Evolutionary conservation across 495 filamentous ascomycete genomes (phyloP).

Genomic region (Penicillium paradoxum): DNA sequence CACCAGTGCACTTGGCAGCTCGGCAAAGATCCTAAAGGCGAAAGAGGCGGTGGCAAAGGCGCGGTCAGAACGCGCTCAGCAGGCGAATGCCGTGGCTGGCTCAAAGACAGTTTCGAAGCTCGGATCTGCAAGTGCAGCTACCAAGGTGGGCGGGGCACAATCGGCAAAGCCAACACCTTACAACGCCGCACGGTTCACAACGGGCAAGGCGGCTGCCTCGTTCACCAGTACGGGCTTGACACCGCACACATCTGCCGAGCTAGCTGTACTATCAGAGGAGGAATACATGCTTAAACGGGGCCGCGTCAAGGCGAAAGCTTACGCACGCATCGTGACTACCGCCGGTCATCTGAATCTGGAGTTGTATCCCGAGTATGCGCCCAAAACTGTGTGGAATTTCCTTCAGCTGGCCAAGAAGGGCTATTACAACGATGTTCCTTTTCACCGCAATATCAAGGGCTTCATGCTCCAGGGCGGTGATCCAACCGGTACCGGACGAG

Average conservation of each 20-base stretch:
- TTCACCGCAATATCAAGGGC: slow-evolving; percentile 87
- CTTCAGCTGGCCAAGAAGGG: slow-evolving; percentile 80
- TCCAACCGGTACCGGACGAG: slow-evolving; percentile 65
- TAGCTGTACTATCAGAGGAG: slow-evolving; percentile 83
- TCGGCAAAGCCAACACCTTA: slow-evolving; percentile 53
- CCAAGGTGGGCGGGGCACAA: slow-evolving; percentile 25
- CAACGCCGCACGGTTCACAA: slow-evolving; percentile 87
- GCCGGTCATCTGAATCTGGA: slow-evolving; percentile 82
- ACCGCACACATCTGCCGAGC: slow-evolving; percentile 78
- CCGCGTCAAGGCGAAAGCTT: slow-evolving; percentile 82
- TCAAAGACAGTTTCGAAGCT: slow-evolving; percentile 41
- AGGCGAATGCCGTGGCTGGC: slow-evolving; percentile 18
- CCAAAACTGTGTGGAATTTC: slow-evolving; percentile 96
- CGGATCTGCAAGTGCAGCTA: slow-evolving; percentile 9
- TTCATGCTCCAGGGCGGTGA: slow-evolving; percentile 98
- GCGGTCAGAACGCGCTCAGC: slow-evolving; percentile 52
- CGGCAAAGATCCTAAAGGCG: slow-evolving; percentile 86
- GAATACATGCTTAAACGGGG: slow-evolving; percentile 92
- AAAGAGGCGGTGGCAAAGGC: slow-evolving; percentile 85
- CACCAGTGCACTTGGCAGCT: slow-evolving; percentile 67
- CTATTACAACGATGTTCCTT: slow-evolving; percentile 76
- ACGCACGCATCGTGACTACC: slow-evolving; percentile 81
- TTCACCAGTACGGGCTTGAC: slow-evolving; percentile 94
- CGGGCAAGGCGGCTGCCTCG: slow-evolving; percentile 84
- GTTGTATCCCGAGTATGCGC: slow-evolving; percentile 83